Evolutionary conservation across 2,329 filamentous ascomycete species (phyloP), one percentile per base, ranked within the genome.

Genomic region (Chaetomiaceae sp.): DNA sequence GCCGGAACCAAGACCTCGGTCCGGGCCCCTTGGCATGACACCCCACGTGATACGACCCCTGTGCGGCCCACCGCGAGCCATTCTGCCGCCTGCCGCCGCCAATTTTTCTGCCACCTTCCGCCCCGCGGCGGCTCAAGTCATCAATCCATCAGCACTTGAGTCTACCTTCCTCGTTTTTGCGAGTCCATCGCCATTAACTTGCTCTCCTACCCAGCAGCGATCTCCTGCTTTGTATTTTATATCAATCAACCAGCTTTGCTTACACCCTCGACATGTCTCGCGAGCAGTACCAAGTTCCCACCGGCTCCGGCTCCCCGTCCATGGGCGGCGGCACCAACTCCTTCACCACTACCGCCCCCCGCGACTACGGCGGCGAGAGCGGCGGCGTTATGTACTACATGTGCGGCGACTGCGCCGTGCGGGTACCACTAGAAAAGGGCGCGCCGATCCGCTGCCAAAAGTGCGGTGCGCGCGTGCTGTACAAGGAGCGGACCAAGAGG

Each of bases 401-500:
- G 62, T 95, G 89, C 75, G 90, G 89, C 67, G 89, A 95, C 73
- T 96, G 90, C 76, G 89, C 87, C 55, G 77, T 81, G 58, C 86
- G 87, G 63, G 87, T 92, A 40, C 78, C 81, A 16, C 75, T 95
- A 62, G 86, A 87, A 71, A 82, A 85, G 61, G 86, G 84, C 58
- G 89, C 94, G 65, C 84, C 86, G 30, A 92, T 95, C 62, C 80
- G 89, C 25, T 96, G 90, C 78, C 87, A 89, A 71, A 88, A 91
- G 73, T 99, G 94, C 71, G 94, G 94, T 7, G 94, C 96, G 66
- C 85, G 94, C 61, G 90, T 99, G 57, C 74, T 99, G 62, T 97
- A 97, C 75, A 99, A 99, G 82, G 89, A 96, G 81, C 77, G 94
- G 67, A 99, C 94, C 40, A 96, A 95, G 79, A 84, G 94, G 94